These are phyloP conservation scores for Clathrus columnatus DNA, from an alignment of 768 basidiomycete species.

Conservation along the genomic window DNA sequence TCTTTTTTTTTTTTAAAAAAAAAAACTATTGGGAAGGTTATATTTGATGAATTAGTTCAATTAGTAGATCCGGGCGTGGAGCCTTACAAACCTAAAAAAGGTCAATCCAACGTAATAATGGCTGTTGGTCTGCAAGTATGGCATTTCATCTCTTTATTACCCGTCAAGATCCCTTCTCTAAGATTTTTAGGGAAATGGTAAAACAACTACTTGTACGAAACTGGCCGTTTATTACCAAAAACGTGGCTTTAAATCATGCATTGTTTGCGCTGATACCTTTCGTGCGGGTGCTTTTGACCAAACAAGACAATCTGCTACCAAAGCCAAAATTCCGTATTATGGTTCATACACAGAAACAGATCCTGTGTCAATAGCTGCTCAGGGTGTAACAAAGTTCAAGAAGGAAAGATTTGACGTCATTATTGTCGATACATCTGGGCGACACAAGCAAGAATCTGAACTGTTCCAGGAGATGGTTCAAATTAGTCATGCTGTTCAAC, in stretches of 20 bases:
- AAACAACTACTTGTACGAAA: conserved; percentile 99
- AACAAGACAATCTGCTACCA: conserved; percentile 95
- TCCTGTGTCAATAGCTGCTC: conserved; percentile 87
- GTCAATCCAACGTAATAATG: conserved; percentile 92
- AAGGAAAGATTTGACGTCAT: conserved; percentile 98
- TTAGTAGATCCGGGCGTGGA: conserved; percentile 94
- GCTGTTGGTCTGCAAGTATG: conserved; percentile 89
- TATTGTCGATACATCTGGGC: conserved; percentile 95
- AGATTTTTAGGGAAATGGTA: conserved; percentile 78
- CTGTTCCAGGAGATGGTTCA: conserved; percentile 98
- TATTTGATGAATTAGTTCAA: conserved; percentile 93
- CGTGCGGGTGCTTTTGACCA: conserved; percentile 99
- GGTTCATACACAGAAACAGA: conserved; percentile 99
- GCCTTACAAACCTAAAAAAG: conserved; percentile 94
- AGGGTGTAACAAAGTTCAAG: conserved; percentile 95
- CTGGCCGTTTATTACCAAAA: conserved; percentile 96
- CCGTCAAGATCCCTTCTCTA: conserved; percentile 5
- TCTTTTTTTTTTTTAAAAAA: not conserved
- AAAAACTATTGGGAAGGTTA: too few relatives aligned
- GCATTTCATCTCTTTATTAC: conserved; percentile 1
- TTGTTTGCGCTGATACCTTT: conserved; percentile 99
- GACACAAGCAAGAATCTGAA: conserved; percentile 95
- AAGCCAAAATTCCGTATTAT: conserved; percentile 98
- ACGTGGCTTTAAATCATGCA: conserved; percentile 91
- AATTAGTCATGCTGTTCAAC: conserved; percentile 87